phyloP scores from a whole-genome alignment of 2,329 filamentous ascomycete genomes.

The Trichophyton verrucosum region DNA sequence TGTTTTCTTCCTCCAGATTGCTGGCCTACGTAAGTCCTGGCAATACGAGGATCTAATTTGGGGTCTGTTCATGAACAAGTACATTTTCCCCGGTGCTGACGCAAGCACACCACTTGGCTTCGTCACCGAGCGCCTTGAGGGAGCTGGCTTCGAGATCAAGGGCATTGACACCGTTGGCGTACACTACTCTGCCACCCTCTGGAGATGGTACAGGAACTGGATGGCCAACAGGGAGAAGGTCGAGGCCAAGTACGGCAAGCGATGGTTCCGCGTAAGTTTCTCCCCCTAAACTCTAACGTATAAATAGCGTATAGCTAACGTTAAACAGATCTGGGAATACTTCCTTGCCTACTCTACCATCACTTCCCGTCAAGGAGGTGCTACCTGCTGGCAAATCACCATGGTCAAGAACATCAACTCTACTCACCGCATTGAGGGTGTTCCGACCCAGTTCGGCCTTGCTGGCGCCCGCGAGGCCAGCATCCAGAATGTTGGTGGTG shows the following conservation, averaged over 20 bases:
- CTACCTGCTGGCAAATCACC: slow-evolving; percentile 77
- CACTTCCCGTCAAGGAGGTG: slow-evolving; percentile 67
- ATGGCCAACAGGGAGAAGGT: slow-evolving; percentile 86
- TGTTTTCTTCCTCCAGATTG: slow-evolving; percentile 90
- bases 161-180: slow-evolving; percentile 84
- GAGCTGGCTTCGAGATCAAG: slow-evolving; percentile 83
- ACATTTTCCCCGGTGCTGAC: slow-evolving; percentile 93
- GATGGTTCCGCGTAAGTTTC: slow-evolving; percentile 78
- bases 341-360: slow-evolving; percentile 82
- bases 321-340: slow-evolving; percentile 67
- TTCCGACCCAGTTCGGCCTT: slow-evolving; percentile 56
- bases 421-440: slow-evolving; percentile 66
- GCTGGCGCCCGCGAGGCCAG: slow-evolving; percentile 48
- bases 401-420: slow-evolving; percentile 85
- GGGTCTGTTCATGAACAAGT: slow-evolving; percentile 99
- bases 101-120: slow-evolving; percentile 86
- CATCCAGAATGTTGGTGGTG: slow-evolving; percentile 23
- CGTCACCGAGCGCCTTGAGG: slow-evolving; percentile 74
- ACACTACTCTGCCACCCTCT: slow-evolving; percentile 91
- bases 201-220: slow-evolving; percentile 99
- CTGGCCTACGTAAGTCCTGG: slow-evolving; percentile 86
- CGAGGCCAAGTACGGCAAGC: slow-evolving; percentile 82
- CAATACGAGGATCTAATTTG: slow-evolving; percentile 97
- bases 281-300: neutral
- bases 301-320: neutral